These are phyloP conservation scores for Lactifluus volemus DNA, from an alignment of 768 basidiomycete species.

Conservation along the genomic window DNA sequence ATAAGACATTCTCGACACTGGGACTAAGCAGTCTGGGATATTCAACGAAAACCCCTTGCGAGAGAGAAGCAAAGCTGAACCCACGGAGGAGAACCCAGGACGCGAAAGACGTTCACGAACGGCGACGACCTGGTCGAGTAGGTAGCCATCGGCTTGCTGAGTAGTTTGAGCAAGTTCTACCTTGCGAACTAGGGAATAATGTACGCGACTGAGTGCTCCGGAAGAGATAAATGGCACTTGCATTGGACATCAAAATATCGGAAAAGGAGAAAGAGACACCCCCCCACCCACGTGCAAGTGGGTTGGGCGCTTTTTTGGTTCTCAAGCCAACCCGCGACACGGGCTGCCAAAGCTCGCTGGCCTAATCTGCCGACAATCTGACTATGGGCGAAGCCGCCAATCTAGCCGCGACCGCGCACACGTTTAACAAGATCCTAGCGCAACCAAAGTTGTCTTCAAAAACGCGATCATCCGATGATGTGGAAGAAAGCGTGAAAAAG, in stretches of 20 bases:
- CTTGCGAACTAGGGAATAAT: conserved; percentile 67
- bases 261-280: too few species aligned
- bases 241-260: conserved; percentile 32
- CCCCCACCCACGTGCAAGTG: too few species aligned
- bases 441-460: conserved; percentile 59
- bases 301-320: background rate
- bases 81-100: conserved; percentile 44
- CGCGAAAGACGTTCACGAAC: conserved; percentile 46
- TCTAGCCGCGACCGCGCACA: conserved; percentile 43
- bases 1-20: conserved; percentile 59
- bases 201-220: conserved; percentile 64
- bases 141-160: conserved; percentile 51
- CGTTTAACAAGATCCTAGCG: conserved; percentile 74
- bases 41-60: background rate
- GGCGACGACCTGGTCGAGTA: conserved; percentile 49
- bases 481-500: conserved; percentile 82
- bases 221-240: conserved; percentile 75
- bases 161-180: conserved; percentile 54
- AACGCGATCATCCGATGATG: conserved; percentile 50
- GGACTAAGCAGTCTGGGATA: conserved; percentile 34
- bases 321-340: background rate
- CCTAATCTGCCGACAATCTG: background rate
- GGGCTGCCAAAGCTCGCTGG: too few species aligned
- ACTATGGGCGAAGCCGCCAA: conserved; percentile 4
- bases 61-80: conserved; percentile 24